Percentiles rank a stretch among this genome's conserved stretches.
Conservation (phyloP, 257 asterid species). For the Paraleonurus japonicus region DNA sequence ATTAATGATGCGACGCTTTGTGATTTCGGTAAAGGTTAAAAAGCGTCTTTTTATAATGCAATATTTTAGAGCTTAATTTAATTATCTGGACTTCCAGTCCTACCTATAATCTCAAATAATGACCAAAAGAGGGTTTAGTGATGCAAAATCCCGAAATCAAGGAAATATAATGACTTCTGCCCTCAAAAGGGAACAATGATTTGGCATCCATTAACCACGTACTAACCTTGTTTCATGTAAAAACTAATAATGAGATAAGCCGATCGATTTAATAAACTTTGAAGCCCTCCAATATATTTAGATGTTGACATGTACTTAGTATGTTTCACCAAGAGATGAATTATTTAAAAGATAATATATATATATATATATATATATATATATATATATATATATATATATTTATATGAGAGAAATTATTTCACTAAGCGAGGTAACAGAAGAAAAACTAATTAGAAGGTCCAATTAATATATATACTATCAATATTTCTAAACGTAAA, state of each 20-base stretch:
- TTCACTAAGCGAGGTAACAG: too few species aligned
- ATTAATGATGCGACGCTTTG: slow-evolving; percentile 13
- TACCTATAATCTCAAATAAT: slow-evolving; percentile 7
- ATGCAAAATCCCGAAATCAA: slow-evolving; percentile 46
- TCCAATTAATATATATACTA: too few species aligned
- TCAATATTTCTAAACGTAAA: too few species aligned
- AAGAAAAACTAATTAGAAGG: too few species aligned
- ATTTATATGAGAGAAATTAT: too few species aligned
- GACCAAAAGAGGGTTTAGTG: slow-evolving; percentile 21
- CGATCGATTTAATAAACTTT: neutral
- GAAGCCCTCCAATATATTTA: too few species aligned
- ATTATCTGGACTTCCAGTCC: slow-evolving; percentile 1
- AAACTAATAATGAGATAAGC: neutral
- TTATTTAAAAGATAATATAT: too few species aligned
- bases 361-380: too few species aligned
- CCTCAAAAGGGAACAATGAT: slow-evolving; percentile 47
- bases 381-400: too few species aligned
- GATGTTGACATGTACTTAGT: too few species aligned
- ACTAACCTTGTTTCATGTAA: slow-evolving; percentile 28
- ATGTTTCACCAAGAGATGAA: too few species aligned
- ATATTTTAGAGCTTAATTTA: slow-evolving; percentile 2
- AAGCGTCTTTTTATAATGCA: slow-evolving; percentile 21
- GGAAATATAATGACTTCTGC: slow-evolving; percentile 44
- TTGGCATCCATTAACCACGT: slow-evolving; percentile 36
- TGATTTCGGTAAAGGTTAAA: slow-evolving; percentile 28